These are phyloP conservation scores for Circinella umbellata DNA, from an alignment of 371 early-diverging fungal genomes.

Conservation along the genomic window DNA sequence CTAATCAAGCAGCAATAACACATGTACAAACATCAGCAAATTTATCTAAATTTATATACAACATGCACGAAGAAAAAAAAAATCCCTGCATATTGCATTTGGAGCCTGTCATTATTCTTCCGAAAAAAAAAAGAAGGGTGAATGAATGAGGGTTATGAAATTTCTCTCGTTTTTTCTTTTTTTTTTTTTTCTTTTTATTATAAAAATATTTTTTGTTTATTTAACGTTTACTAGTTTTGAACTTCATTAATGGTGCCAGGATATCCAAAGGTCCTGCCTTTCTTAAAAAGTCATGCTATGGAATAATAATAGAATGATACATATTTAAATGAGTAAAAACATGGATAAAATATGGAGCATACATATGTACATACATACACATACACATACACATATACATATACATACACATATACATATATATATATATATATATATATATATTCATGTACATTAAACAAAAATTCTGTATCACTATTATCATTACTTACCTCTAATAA, in stretches of 20 bases:
- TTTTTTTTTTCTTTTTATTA: background rate
- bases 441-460: too few species aligned
- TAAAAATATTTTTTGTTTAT: background rate
- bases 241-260: conserved; percentile 59
- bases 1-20: too few species aligned
- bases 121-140: background rate
- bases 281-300: conserved; percentile 75
- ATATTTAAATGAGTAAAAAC: background rate
- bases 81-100: background rate
- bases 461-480: too few species aligned
- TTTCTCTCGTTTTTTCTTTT: background rate
- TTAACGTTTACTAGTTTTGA: conserved; percentile 34
- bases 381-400: too few species aligned
- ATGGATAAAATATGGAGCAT: too few species aligned
- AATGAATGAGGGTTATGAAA: too few species aligned
- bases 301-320: background rate
- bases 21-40: too few species aligned
- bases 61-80: background rate
- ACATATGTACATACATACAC: too few species aligned
- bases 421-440: background rate
- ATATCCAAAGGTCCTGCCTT: conserved; percentile 60
- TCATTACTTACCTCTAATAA: conserved; percentile 56
- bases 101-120: background rate
- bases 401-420: too few species aligned
- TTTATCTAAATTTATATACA: background rate